Evolutionary conservation across 768 basidiomycete genomes (phyloP).

Genomic region (Mycena pura): DNA sequence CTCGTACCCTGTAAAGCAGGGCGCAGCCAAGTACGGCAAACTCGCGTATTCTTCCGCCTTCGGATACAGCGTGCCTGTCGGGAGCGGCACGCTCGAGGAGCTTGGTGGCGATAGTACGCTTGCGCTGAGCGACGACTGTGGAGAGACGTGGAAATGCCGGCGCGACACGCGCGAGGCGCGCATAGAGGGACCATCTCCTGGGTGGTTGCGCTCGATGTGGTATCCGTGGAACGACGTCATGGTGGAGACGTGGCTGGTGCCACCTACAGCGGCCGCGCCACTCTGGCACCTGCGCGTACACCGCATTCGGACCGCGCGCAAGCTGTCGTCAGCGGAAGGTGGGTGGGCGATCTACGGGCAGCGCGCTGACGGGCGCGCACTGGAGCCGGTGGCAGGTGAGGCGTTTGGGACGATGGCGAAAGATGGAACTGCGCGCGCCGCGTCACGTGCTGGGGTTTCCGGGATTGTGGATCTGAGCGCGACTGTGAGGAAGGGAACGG

Average conservation of each 20-base stretch:
- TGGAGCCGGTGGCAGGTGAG: constrained; percentile 54
- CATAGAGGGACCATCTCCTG: constrained; percentile 48
- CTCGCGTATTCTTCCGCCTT: constrained; percentile 80
- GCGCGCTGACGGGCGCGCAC: constrained; percentile 60
- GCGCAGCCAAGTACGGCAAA: constrained; percentile 82
- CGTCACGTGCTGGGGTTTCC: constrained; percentile 65
- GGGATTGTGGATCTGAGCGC: constrained; percentile 61
- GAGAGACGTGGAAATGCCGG: constrained; percentile 76
- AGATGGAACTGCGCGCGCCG: constrained; percentile 55
- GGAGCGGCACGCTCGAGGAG: constrained; percentile 72
- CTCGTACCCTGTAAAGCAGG: constrained; percentile 80
- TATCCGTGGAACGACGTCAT: constrained; percentile 75
- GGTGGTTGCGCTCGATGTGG: constrained; percentile 73
- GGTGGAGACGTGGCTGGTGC: constrained; percentile 79
- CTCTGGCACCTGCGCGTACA: constrained; percentile 77
- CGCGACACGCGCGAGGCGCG: constrained; percentile 67
- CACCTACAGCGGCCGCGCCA: constrained; percentile 61
- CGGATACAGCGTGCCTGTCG: constrained; percentile 77
- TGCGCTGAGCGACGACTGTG: constrained; percentile 72
- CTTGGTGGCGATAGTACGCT: constrained; percentile 74
- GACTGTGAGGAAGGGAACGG: constrained; percentile 40
- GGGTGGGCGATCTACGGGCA: constrained; percentile 78
- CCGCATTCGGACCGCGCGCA: constrained; percentile 59
- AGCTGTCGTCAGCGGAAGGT: constrained; percentile 67
- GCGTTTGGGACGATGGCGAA: constrained; percentile 58